Base-by-base conservation (phyloP, 2,329 filamentous ascomycete species). In the Cercospora nicotianae region DNA sequence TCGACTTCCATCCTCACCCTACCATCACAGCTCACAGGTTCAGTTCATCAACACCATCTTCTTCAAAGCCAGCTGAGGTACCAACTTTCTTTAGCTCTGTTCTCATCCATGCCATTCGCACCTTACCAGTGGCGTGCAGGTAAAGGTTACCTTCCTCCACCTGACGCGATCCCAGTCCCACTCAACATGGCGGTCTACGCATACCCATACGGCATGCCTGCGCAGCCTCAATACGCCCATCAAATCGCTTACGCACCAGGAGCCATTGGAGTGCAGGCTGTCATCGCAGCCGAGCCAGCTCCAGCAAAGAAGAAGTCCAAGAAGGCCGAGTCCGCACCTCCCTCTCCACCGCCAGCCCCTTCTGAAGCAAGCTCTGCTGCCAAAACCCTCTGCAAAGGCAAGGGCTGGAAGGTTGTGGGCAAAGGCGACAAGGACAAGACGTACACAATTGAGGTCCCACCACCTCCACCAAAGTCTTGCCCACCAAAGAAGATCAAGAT, bases 111-210 rank as follows among this genome's bases (percentile, higher is more conserved):
- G 72, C 70, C 65, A 60, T 72, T 71, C 67, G 67, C 72, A n/a
- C 72, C 73, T 20, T 74, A 72, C 66, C 69, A 69, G 55, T 75
- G 74, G 74, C 72, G 70, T 65, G 71, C 69, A 60, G 64, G 66
- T 33, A 36, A 66, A 39, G 72, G 69, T 57, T 74, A 73, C 51
- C 69, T 73, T 63, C 71, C 71, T 42, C 67, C 69, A 53, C 57
- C 68, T 65, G 68, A 65, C 30, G 53, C 62, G 28, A 53, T 68
- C 23, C 66, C 66, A 31, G 28, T 63, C 18, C 63, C 66, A n/a
- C 28, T 68, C 63, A 62, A 63, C 33, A 60, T 64, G 55, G 26
- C 58, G 10, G 36, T 60, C 48, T 55, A 39, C 16, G 42, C 57
- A 57, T 65, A 65, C 28, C 20, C 63, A 60, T 67, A 73, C 9